phyloP scores from a whole-genome alignment of 352 stramenopile species.

The Phytopythium aichiense region DNA sequence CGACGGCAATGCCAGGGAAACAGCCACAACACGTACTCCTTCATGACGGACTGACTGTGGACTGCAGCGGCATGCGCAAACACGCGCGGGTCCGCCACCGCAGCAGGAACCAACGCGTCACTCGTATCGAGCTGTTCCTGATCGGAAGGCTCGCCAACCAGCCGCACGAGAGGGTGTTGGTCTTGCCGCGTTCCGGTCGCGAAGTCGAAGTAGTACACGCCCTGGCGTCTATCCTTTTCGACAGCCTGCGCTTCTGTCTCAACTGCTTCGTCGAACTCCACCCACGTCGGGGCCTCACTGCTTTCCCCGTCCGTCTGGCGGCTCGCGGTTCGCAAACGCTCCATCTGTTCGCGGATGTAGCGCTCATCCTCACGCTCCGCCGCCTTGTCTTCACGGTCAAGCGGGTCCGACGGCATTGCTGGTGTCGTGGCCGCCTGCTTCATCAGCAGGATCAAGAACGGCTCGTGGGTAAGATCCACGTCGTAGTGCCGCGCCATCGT shows the following conservation, averaged over 20 bases:
- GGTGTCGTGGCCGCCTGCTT: constrained; percentile 45
- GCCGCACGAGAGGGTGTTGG: constrained; percentile 30
- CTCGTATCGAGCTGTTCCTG: constrained; percentile 1
- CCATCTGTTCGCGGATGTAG: constrained; percentile 56
- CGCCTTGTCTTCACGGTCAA: constrained; percentile 9
- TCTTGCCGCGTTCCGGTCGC: constrained; percentile 25
- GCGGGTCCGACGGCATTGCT: constrained; percentile 28
- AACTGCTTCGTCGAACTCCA: constrained; percentile 42
- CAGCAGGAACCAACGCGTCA: constrained; percentile 11
- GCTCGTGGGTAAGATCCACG: constrained; percentile 42
- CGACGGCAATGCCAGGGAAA: background rate
- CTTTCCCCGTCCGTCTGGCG: constrained; percentile 11
- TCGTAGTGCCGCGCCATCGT: constrained; percentile 29
- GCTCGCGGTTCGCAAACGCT: constrained; percentile 25
- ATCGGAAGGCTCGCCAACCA: constrained; percentile 18
- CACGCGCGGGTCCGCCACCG: constrained; percentile 31
- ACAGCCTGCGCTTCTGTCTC: background rate
- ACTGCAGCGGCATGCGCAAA: constrained; percentile 43
- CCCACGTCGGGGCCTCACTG: constrained; percentile 25
- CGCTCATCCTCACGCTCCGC: constrained; percentile 18
- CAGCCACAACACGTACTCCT: constrained; percentile 32
- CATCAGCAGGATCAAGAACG: constrained; percentile 44
- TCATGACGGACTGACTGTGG: constrained; percentile 46
- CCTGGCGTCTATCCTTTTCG: background rate
- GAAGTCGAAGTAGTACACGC: constrained; percentile 66